Evolutionary conservation across 768 basidiomycete species (phyloP).

Genomic region (Pluteus cervinus): DNA sequence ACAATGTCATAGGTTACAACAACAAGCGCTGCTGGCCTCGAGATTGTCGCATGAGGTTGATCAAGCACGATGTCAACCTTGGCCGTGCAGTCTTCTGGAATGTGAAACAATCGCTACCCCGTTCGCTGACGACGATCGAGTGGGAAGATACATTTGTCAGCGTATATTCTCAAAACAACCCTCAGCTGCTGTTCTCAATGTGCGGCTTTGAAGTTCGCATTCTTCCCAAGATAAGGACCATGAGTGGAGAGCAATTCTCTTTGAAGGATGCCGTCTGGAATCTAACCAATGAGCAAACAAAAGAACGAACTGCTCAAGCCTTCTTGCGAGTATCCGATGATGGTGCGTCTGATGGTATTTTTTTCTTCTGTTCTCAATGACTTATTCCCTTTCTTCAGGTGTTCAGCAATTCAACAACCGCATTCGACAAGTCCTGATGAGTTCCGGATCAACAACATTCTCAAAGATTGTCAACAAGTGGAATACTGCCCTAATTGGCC

Average conservation of each 20-base stretch:
- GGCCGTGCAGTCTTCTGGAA: slow-evolving; percentile 99
- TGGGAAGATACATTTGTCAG: slow-evolving; percentile 99
- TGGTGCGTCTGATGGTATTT: slow-evolving; percentile 42
- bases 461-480: slow-evolving; percentile 99
- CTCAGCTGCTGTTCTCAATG: slow-evolving; percentile 97
- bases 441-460: slow-evolving; percentile 97
- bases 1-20: slow-evolving; percentile 98
- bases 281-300: slow-evolving; percentile 92
- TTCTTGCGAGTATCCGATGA: slow-evolving; percentile 98
- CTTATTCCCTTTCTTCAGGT: slow-evolving; percentile 31
- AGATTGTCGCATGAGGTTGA: slow-evolving; percentile 97
- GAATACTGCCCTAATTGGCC: slow-evolving; percentile 92
- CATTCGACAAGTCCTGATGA: slow-evolving; percentile 95
- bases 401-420: slow-evolving; percentile 98
- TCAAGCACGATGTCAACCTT: slow-evolving; percentile 99
- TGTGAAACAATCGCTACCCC: slow-evolving; percentile 92
- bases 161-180: slow-evolving; percentile 96
- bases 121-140: slow-evolving; percentile 96
- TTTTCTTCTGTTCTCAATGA: slow-evolving; percentile 4
- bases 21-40: slow-evolving; percentile 99
- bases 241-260: slow-evolving; percentile 96
- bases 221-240: slow-evolving; percentile 90
- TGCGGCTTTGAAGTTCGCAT: slow-evolving; percentile 99
- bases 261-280: slow-evolving; percentile 97
- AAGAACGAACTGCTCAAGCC: slow-evolving; percentile 96